phyloP scores from a whole-genome alignment of 352 stramenopile genomes.

The Peronosclerospora sorghi region DNA sequence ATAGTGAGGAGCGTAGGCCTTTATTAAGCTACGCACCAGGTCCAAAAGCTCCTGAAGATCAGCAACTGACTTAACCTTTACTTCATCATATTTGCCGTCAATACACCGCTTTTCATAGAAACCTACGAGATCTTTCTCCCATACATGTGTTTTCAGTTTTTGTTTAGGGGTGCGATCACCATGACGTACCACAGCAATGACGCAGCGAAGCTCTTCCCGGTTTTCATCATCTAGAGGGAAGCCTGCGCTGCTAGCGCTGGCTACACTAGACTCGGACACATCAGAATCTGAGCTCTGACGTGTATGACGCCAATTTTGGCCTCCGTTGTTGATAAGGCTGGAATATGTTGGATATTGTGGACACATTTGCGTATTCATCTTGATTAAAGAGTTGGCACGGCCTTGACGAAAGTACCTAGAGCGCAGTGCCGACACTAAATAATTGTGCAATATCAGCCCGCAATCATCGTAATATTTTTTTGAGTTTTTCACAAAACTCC shows the following conservation, averaged over 20 bases:
- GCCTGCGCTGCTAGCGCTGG: conserved; percentile 34
- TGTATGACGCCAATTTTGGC: conserved; percentile 24
- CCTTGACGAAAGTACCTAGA: conserved; percentile 71
- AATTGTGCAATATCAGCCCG: conserved; percentile 90
- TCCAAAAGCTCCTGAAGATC: conserved; percentile 77
- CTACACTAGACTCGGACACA: conserved; percentile 57
- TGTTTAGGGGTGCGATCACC: conserved; percentile 99
- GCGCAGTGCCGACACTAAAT: conserved; percentile 69
- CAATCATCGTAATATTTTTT: conserved; percentile 99
- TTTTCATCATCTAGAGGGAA: conserved; percentile 48
- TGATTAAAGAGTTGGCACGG: conserved; percentile 38
- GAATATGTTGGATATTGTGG: conserved; percentile 69
- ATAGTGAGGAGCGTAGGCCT: conserved; percentile 68
- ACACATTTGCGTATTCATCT: conserved; percentile 49
- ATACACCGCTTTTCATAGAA: conserved; percentile 66
- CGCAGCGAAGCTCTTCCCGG: conserved; percentile 95
- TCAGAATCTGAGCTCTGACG: conserved; percentile 56
- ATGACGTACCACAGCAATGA: conserved; percentile 97
- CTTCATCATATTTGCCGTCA: conserved; percentile 72
- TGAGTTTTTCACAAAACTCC: conserved; percentile 97
- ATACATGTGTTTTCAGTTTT: conserved; percentile 94
- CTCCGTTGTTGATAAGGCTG: conserved; percentile 12
- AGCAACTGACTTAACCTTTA: conserved; percentile 75
- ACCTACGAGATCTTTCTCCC: conserved; percentile 72
- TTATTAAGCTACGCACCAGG: conserved; percentile 70